Percentiles rank a stretch among this genome's conserved stretches.
Evolutionary conservation across 257 asterid species (phyloP).

Genomic region (Craterostigma plantagineum): DNA sequence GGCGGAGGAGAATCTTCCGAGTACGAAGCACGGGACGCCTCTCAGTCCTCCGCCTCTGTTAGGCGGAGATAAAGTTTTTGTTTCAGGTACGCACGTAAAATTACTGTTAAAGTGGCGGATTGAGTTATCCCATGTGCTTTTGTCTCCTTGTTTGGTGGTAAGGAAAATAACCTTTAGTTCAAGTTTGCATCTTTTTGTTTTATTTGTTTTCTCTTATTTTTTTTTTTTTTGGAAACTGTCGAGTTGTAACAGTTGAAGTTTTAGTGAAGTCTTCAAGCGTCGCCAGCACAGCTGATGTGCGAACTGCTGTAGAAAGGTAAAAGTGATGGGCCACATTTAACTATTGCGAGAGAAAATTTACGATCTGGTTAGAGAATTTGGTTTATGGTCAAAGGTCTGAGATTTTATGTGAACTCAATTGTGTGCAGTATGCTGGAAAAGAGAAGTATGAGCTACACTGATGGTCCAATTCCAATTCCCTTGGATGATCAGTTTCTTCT

Average conservation of each 20-base stretch:
- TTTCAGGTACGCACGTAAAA: conserved; percentile 40
- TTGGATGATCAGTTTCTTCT: conserved; percentile 52
- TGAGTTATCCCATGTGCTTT: background rate
- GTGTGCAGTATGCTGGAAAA: conserved; percentile 65
- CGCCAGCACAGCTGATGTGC: conserved; percentile 51
- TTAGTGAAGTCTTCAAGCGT: conserved; percentile 61
- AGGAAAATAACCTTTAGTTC: conserved; percentile 3
- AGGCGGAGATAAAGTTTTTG: conserved; percentile 40
- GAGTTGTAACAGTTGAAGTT: conserved; percentile 59
- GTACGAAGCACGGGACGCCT: too few relatives aligned
- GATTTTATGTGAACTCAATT: background rate
- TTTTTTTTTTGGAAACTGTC: conserved; percentile 9
- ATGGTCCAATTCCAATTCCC: conserved; percentile 71
- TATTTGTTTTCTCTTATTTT: background rate
- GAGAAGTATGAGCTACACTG: conserved; percentile 83
- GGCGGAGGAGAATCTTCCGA: background rate
- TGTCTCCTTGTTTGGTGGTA: background rate
- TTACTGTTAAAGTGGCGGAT: background rate
- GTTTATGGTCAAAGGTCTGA: background rate
- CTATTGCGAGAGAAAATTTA: background rate
- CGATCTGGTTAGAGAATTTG: too few relatives aligned
- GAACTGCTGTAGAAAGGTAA: conserved; percentile 63
- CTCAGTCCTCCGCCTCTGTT: conserved; percentile 12
- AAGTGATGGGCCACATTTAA: too few relatives aligned
- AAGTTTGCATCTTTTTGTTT: conserved; percentile 5